These are phyloP conservation scores for Calcarisporium arbuscula DNA, from an alignment of 2,329 filamentous ascomycete species.

Conservation along the genomic window DNA sequence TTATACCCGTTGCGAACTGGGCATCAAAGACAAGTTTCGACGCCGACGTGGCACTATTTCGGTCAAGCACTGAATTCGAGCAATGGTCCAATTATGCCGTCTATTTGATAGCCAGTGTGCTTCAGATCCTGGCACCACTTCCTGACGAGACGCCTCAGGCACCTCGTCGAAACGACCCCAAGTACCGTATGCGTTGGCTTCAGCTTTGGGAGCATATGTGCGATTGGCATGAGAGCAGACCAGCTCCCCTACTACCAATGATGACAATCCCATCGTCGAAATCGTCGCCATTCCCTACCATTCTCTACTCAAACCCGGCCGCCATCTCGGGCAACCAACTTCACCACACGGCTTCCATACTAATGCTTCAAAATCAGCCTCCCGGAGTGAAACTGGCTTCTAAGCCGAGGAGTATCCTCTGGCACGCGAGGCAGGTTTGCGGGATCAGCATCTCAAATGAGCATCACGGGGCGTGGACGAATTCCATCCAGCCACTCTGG, in stretches of 20 bases:
- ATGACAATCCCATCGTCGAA: constrained; percentile 30
- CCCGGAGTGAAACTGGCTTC: constrained; percentile 30
- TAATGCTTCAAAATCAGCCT: constrained; percentile 43
- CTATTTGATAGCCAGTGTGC: constrained; percentile 38
- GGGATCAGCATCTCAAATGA: constrained; percentile 46
- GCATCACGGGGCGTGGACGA: constrained; percentile 47
- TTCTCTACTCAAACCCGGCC: constrained; percentile 43
- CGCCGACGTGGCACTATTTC: constrained; percentile 27
- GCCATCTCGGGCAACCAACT: constrained; percentile 49
- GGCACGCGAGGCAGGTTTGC: constrained; percentile 47
- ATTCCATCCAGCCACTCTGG: constrained; percentile 48
- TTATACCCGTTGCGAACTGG: constrained; percentile 43
- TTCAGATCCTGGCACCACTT: constrained; percentile 28
- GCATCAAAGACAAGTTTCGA: constrained; percentile 25
- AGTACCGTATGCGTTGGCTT: constrained; percentile 26
- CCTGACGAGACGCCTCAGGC: constrained; percentile 11
- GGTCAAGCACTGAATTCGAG: constrained; percentile 28
- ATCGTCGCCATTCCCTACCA: constrained; percentile 41
- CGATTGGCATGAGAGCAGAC: constrained; percentile 32
- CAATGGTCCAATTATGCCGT: constrained; percentile 46
- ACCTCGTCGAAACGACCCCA: constrained; percentile 15
- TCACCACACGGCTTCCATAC: constrained; percentile 45
- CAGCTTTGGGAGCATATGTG: constrained; percentile 31
- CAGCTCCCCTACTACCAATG: constrained; percentile 28
- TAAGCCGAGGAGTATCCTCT: constrained; percentile 33